phyloP scores from a whole-genome alignment of 2,329 filamentous ascomycete genomes.

The Chalara sp. region DNA sequence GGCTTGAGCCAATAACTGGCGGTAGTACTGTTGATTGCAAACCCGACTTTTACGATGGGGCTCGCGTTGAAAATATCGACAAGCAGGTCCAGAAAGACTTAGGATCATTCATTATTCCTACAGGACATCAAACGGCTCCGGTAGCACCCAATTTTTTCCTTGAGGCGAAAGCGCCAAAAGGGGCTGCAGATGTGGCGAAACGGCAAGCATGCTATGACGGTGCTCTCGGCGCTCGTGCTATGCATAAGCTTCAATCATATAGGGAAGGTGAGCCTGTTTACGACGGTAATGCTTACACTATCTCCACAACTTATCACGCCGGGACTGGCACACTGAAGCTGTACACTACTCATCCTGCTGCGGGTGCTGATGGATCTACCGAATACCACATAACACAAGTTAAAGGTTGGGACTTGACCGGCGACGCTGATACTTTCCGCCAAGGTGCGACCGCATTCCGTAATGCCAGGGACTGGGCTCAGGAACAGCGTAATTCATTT shows the following conservation, averaged over 20 bases:
- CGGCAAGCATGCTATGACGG: constrained; percentile 33
- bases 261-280: constrained; percentile 25
- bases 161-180: constrained; percentile 31
- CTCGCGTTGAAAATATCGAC: constrained; percentile 5
- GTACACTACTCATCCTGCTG: constrained; percentile 31
- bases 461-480: too few relatives aligned
- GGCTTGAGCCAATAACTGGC: constrained; percentile 16
- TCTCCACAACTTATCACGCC: constrained; percentile 32
- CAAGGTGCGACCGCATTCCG: too few relatives aligned
- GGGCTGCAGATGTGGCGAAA: constrained; percentile 22
- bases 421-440: too few relatives aligned
- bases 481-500: too few relatives aligned
- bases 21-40: constrained; percentile 21
- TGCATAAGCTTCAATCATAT: constrained; percentile 33
- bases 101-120: constrained; percentile 28
- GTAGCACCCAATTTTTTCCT: constrained; percentile 36
- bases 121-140: constrained; percentile 31
- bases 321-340: constrained; percentile 28
- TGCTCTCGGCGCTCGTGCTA: constrained; percentile 28
- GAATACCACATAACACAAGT: too few relatives aligned
- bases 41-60: constrained; percentile 29
- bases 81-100: constrained; percentile 23
- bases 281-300: constrained; percentile 33
- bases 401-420: too few relatives aligned
- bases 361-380: too few relatives aligned